Base-by-base conservation (phyloP, 805 yeast genomes). In the Wickerhamiella shivajii region DNA sequence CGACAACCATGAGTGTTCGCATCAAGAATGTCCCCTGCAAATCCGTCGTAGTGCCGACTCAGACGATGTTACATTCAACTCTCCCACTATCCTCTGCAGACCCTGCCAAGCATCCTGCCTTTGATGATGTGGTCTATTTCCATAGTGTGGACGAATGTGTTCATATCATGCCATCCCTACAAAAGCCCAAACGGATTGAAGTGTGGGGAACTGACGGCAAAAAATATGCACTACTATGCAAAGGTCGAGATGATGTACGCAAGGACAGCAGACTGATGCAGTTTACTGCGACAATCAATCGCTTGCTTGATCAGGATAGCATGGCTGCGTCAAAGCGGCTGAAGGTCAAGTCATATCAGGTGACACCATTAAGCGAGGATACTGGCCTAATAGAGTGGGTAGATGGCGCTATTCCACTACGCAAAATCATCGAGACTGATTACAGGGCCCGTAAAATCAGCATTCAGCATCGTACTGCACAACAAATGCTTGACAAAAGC, bases 181-280 rank as follows among this genome's bases (percentile, higher is more conserved):
- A 85, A 53, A 73, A 69, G 57, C 99, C 98, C 0, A 70, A 81
- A 44, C 74, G 79, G 42, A 59, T 90, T 6, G 70, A 70, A 10
- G 59, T 87, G 3, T 54, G 69, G 24, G 98, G 97, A 0, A 71
- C 80, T 2, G 80, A 87, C 55, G 85, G 87, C 6, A 56, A 57
- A n/a, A 53, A 60, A 1, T 85, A 85, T 50, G 67, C 76, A 13
- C 64, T 90, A 11, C 64, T 90, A 57, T 75, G 93, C 45, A 90
- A 90, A 50, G 73, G 76, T 6, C 68, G 73, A 41, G 99, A 90
- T 55, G 98, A 90, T 57, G 74, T 92, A 13, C 61, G 97, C 42
- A 92, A 92, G 49, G 99, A 92, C 60, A 90, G 94, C 3, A 78
- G 93, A 45, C 70, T 87, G 33, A 78, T 84, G 78, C 90, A 92